Base-by-base conservation (phyloP, 495 filamentous ascomycete species). In the Lasiosphaeriaceae sp. region DNA sequence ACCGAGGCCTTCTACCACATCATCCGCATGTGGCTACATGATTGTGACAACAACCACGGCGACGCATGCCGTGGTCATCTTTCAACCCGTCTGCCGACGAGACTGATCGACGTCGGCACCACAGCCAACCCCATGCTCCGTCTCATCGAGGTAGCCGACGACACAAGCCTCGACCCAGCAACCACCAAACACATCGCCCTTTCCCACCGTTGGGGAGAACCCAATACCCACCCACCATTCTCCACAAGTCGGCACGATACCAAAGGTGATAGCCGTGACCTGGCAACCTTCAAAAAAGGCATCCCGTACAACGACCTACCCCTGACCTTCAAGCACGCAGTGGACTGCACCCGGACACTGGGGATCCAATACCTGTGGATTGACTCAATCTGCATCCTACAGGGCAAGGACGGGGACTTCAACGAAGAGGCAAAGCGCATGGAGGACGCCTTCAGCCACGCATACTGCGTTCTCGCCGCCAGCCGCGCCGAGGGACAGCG, bases 321-420 rank as follows among this genome's bases (percentile, higher is more conserved):
- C 3, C 41, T 37, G 19, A 67, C 61, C 0, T 64, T 68, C 45
- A 54, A 35, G 7, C 43, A 67, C 52, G 66, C 66, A 7, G 57
- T 68, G 21, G 11, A 14, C 5, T 11, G 39, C 1, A 68, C 65
- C n/a, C 60, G 65, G 14, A 43, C 45, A n/a, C 39, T 70, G 11
- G 49, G 41, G 0, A 31, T 69, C 0, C 52, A 39, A 16, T 72
- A 61, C 35, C 47, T 75, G 3, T 74, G 72, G 73, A 67, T 76
- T n/a, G 73, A 75, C 53, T 74, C 71, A 1, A 37, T 76, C 12
- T 75, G 73, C 56, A 77, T 77, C 26, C 68, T 75, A 19, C 74
- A 78, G 49, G 65, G 67, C 2, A 54, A 57, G 9, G 29, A 35
- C 11, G 61, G 60, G 0, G 76, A 78, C 55, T 78, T 70, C 64